These are phyloP conservation scores for Metschnikowia borealis DNA, from an alignment of 805 yeast genomes.

Conservation along the genomic window DNA sequence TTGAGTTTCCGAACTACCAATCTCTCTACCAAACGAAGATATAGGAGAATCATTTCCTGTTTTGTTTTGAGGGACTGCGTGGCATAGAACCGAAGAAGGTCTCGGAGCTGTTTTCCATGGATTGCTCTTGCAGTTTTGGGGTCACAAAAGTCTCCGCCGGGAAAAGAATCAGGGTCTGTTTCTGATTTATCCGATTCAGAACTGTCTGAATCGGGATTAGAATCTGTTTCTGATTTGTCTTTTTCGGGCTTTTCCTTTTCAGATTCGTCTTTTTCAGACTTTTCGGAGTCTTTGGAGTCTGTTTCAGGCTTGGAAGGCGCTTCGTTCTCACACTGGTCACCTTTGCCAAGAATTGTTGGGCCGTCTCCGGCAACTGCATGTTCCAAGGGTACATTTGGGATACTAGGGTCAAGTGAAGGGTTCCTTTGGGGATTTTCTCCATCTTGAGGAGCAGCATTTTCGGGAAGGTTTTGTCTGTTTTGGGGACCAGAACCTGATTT, in stretches of 20 bases:
- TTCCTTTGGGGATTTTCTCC: neutral
- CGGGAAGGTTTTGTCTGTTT: neutral
- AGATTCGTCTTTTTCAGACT: too few relatives aligned
- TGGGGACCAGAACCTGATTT: neutral
- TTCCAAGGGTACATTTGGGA: neutral
- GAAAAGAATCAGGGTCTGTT: neutral
- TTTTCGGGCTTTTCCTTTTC: too few relatives aligned
- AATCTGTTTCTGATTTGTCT: too few relatives aligned
- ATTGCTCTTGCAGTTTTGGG: neutral
- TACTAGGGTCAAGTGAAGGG: too few relatives aligned
- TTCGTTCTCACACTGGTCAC: too few relatives aligned
- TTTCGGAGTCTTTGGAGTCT: neutral
- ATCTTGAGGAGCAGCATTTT: neutral
- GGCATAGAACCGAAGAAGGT: neutral
- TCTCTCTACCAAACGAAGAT: conserved; percentile 1
- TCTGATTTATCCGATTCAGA: neutral
- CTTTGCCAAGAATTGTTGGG: too few relatives aligned
- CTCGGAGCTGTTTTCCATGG: conserved; percentile 1
- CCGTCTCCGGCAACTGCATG: too few relatives aligned
- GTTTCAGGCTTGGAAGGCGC: too few relatives aligned
- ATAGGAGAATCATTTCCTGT: conserved; percentile 2
- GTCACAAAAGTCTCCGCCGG: neutral
- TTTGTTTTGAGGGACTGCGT: neutral
- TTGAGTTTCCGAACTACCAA: neutral
- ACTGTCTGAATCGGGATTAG: neutral